These are phyloP conservation scores for Mycotypha africana DNA, from an alignment of 371 early-diverging fungal species.

Conservation along the genomic window DNA sequence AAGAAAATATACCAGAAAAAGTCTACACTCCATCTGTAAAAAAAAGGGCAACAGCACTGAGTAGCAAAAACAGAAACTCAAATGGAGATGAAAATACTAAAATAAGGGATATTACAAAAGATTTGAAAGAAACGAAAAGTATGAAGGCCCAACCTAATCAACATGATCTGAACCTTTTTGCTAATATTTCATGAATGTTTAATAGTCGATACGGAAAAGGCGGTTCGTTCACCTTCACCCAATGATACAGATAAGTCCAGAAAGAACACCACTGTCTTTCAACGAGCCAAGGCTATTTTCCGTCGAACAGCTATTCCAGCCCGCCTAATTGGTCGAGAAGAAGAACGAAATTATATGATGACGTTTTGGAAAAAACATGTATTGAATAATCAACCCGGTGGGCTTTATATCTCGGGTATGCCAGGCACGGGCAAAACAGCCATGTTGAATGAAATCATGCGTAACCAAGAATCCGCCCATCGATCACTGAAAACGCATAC, in stretches of 20 bases:
- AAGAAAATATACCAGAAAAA: too few relatives aligned
- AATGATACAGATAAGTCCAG: neutral
- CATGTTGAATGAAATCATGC: conserved; percentile 61
- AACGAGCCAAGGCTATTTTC: conserved; percentile 50
- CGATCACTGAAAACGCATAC: conserved; percentile 20
- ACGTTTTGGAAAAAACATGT: conserved; percentile 50
- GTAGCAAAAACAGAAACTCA: too few relatives aligned
- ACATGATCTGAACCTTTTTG: too few relatives aligned
- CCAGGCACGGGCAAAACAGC: conserved; percentile 97
- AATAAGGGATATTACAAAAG: too few relatives aligned
- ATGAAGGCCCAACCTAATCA: too few relatives aligned
- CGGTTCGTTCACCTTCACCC: too few relatives aligned
- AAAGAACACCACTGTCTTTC: conserved; percentile 17
- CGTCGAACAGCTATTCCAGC: conserved; percentile 58
- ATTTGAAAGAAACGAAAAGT: too few relatives aligned
- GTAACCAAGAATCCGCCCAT: conserved; percentile 20
- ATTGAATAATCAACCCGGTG: conserved; percentile 38
- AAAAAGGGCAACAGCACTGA: too few relatives aligned
- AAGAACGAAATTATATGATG: conserved; percentile 57
- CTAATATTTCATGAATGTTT: too few relatives aligned
- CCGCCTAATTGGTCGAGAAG: conserved; percentile 67
- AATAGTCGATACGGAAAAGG: too few relatives aligned
- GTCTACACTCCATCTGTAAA: too few relatives aligned
- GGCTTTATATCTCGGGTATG: conserved; percentile 86
- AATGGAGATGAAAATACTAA: too few relatives aligned